phyloP scores from a whole-genome alignment of 163 green algal genomes.

The Chlorella variabilis region DNA sequence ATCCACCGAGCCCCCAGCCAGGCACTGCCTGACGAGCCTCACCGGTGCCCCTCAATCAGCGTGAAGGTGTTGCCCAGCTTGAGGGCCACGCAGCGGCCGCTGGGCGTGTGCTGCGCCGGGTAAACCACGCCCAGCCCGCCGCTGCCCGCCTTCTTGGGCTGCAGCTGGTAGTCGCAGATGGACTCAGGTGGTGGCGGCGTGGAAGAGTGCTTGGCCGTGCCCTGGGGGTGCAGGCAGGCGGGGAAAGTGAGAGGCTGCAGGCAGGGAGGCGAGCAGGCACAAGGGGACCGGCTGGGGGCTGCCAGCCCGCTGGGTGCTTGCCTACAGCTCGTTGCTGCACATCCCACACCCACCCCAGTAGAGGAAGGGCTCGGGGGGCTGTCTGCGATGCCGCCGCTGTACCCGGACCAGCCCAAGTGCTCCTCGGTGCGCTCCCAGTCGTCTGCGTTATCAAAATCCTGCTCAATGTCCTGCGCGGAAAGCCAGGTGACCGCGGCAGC shows the following conservation, averaged over 20 bases:
- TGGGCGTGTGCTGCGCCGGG: constrained; percentile 6
- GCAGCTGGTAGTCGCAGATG: background rate
- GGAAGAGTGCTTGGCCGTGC: background rate
- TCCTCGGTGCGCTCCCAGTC: background rate
- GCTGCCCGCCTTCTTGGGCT: background rate
- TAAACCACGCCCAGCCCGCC: constrained; percentile 36
- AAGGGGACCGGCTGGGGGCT: too few species aligned
- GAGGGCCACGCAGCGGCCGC: constrained; percentile 17
- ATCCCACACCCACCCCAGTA: too few species aligned
- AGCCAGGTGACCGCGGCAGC: too few species aligned
- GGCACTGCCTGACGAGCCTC: too few species aligned
- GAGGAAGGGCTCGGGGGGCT: too few species aligned
- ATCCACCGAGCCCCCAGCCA: too few species aligned
- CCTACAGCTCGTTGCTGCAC: too few species aligned
- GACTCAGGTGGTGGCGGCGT: background rate
- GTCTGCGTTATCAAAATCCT: background rate
- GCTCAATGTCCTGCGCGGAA: background rate
- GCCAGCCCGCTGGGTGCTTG: too few species aligned
- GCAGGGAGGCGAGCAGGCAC: too few species aligned
- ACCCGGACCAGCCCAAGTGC: background rate
- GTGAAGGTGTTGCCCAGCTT: constrained; percentile 32
- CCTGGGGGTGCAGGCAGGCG: too few species aligned
- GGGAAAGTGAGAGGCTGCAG: too few species aligned
- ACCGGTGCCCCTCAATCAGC: constrained; percentile 15
- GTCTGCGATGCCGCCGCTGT: too few species aligned